A percentile compares a stretch with the other conserved stretches of the same genome.
phyloP scores from a whole-genome alignment of 305 asterid species.

The Plantago coronopus region DNA sequence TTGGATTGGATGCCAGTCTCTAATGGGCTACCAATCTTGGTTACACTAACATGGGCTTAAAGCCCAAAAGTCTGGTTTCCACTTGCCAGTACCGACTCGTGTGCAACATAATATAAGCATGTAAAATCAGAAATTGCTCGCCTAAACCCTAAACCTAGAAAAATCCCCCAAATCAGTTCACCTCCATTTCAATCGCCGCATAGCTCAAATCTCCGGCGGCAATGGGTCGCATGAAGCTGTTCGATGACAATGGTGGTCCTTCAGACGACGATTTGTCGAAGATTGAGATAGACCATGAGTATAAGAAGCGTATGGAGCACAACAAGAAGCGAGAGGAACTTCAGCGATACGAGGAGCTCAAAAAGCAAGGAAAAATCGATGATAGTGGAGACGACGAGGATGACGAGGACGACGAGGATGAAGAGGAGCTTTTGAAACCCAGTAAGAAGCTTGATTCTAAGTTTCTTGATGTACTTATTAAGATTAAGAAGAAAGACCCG shows the following conservation, averaged over 20 bases:
- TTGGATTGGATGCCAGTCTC: too few relatives aligned
- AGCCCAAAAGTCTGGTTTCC: too few relatives aligned
- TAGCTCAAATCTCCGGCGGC: conserved; percentile 17
- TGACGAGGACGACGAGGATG: conserved; percentile 27
- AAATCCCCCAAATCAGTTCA: conserved; percentile 20
- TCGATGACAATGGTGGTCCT: conserved; percentile 37
- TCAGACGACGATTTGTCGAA: conserved; percentile 36
- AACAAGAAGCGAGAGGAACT: conserved; percentile 81
- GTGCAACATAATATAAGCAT: too few relatives aligned
- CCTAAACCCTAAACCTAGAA: conserved; percentile 25
- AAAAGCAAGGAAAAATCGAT: conserved; percentile 54
- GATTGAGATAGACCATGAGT: conserved; percentile 57
- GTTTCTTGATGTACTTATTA: conserved; percentile 59
- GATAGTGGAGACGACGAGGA: conserved; percentile 33
- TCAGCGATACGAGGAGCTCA: conserved; percentile 54
- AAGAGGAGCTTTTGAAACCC: conserved; percentile 23
- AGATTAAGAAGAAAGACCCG: conserved; percentile 64
- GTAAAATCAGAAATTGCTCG: too few relatives aligned
- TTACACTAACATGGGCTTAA: too few relatives aligned
- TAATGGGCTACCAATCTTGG: too few relatives aligned
- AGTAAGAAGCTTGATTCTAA: conserved; percentile 34
- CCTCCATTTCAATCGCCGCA: not conserved
- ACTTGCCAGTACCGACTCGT: too few relatives aligned
- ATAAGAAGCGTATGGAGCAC: conserved; percentile 62
- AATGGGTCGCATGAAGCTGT: conserved; percentile 41